These are phyloP conservation scores for Albifimbria verrucaria DNA, from an alignment of 2,329 filamentous ascomycete genomes.

Conservation along the genomic window DNA sequence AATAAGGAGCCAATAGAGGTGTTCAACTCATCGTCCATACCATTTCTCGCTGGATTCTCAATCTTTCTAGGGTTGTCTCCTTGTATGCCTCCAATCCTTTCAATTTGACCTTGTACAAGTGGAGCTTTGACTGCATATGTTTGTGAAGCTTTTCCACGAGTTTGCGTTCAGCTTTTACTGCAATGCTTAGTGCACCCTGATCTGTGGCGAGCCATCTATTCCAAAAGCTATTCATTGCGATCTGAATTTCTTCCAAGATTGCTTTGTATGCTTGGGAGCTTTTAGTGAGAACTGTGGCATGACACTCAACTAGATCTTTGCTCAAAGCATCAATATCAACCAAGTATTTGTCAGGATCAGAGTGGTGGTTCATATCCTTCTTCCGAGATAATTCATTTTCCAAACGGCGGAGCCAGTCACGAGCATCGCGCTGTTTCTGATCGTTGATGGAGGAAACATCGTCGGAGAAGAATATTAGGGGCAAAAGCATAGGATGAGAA, in stretches of 20 bases:
- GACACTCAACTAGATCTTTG: constrained; percentile 60
- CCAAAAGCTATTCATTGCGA: constrained; percentile 44
- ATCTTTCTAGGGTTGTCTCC: constrained; percentile 56
- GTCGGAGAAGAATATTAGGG: constrained; percentile 55
- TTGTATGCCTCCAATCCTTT: constrained; percentile 62
- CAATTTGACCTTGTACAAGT: constrained; percentile 60
- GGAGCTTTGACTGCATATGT: constrained; percentile 50
- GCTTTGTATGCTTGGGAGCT: constrained; percentile 58
- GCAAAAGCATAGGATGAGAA: constrained; percentile 58
- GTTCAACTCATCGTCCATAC: constrained; percentile 33
- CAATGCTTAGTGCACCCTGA: constrained; percentile 16
- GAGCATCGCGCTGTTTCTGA: constrained; percentile 58
- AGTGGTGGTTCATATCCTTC: constrained; percentile 56
- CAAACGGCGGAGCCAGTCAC: constrained; percentile 58
- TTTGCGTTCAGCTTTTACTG: constrained; percentile 22
- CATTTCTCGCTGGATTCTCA: constrained; percentile 59
- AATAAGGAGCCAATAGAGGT: no score
- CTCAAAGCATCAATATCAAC: constrained; percentile 59
- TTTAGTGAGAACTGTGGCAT: constrained; percentile 60
- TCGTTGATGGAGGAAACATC: constrained; percentile 55
- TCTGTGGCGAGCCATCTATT: constrained; percentile 14
- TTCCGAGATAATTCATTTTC: constrained; percentile 60
- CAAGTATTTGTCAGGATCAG: constrained; percentile 49
- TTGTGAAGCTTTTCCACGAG: constrained; percentile 44
- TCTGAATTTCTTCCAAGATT: constrained; percentile 46